These are phyloP conservation scores for Poa pratensis DNA, from an alignment of 176 grass and related monocot species.

Conservation along the genomic window DNA sequence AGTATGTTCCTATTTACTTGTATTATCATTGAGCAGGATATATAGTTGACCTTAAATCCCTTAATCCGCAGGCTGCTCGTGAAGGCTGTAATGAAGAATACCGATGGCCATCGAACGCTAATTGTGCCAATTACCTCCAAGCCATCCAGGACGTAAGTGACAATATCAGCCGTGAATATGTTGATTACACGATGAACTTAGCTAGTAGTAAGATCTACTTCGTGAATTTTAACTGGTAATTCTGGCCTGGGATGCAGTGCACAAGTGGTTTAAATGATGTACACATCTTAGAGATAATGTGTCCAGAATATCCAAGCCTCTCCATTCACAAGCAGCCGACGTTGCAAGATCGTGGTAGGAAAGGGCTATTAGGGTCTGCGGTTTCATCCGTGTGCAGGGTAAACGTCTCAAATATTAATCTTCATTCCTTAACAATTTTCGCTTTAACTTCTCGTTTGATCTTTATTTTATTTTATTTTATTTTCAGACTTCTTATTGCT, in stretches of 20 bases:
- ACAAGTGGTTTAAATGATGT: conserved; percentile 2
- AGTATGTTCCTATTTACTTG: not conserved
- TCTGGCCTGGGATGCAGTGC: not conserved
- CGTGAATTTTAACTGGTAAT: not conserved
- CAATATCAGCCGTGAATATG: not conserved
- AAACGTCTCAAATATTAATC: not conserved
- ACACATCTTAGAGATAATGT: not conserved
- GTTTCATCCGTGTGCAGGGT: conserved; percentile 5
- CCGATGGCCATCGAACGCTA: not conserved
- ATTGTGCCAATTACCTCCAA: conserved; percentile 20
- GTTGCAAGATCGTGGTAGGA: conserved; percentile 3
- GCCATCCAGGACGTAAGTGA: not conserved
- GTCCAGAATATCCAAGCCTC: conserved; percentile 9
- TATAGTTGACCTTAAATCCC: not conserved
- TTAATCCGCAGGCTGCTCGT: conserved; percentile 18
- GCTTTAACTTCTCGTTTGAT: not conserved
- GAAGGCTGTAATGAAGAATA: conserved; percentile 18
- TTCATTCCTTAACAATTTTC: not conserved
- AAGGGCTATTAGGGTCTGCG: not conserved
- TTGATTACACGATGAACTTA: not conserved
- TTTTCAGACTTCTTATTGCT: not conserved
- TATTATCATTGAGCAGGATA: not conserved
- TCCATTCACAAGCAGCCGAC: not conserved
- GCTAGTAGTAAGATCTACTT: not conserved
- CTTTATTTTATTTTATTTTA: not conserved